Evolutionary conservation across 768 basidiomycete species (phyloP).

Genomic region (Boletus patriciae): DNA sequence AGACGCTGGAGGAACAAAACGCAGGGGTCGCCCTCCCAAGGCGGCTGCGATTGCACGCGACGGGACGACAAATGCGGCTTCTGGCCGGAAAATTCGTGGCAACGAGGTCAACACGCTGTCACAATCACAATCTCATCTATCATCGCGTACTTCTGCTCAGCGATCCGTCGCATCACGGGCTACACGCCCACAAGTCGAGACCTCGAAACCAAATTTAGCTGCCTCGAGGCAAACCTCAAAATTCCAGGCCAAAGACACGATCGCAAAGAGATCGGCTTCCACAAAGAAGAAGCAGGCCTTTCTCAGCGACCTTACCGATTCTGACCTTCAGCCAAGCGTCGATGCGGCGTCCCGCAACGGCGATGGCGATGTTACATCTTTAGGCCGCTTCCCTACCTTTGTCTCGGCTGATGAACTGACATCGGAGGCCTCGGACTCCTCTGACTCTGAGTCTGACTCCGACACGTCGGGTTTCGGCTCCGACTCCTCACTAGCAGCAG

Average conservation of each 20-base stretch:
- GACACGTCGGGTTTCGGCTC: slow-evolving; percentile 43
- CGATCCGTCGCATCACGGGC: slow-evolving; percentile 25
- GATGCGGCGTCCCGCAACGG: slow-evolving; percentile 34
- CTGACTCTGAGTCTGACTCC: slow-evolving; percentile 38
- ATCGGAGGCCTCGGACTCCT: slow-evolving; percentile 48
- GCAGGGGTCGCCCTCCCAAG: slow-evolving; percentile 60
- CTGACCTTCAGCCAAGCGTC: slow-evolving; percentile 37
- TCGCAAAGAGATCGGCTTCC: slow-evolving; percentile 25
- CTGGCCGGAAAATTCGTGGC: slow-evolving; percentile 26
- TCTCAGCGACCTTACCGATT: slow-evolving; percentile 21
- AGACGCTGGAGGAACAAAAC: slow-evolving; percentile 38
- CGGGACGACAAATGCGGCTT: slow-evolving; percentile 11
- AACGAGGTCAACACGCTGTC: slow-evolving; percentile 37
- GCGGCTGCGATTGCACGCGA: slow-evolving; percentile 37
- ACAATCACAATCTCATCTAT: slow-evolving; percentile 38
- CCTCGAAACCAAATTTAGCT: slow-evolving; percentile 30
- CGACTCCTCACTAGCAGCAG: slow-evolving; percentile 57
- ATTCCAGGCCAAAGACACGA: slow-evolving; percentile 40
- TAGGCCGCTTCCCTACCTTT: slow-evolving; percentile 61
- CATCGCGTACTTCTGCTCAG: slow-evolving; percentile 24
- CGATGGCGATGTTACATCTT: slow-evolving; percentile 33
- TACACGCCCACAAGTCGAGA: slow-evolving; percentile 25
- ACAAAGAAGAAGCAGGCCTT: slow-evolving; percentile 18
- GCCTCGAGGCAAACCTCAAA: slow-evolving; percentile 38
- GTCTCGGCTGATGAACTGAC: slow-evolving; percentile 62